Percentiles rank a stretch among this genome's conserved stretches.
phyloP scores from a whole-genome alignment of 805 yeast species.

The Candida sithepensis region DNA sequence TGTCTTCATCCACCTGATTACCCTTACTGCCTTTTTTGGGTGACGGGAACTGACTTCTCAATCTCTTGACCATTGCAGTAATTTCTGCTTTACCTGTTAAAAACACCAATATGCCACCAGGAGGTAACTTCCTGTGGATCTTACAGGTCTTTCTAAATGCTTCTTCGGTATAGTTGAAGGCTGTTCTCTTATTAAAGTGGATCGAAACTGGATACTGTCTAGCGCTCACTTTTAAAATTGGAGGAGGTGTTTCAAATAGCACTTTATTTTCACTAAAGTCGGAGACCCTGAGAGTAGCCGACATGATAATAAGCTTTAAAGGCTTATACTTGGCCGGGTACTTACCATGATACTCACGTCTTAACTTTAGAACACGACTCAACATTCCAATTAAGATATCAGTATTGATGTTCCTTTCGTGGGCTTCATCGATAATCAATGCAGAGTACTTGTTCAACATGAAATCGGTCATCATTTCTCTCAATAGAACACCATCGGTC shows the following conservation, averaged over 20 bases:
- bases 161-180: conserved; percentile 77
- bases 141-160: conserved; percentile 81
- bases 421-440: conserved; percentile 94
- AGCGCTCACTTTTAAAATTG: conserved; percentile 84
- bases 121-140: conserved; percentile 82
- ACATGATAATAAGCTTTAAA: conserved; percentile 86
- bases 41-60: conserved; percentile 67
- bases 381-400: conserved; percentile 94
- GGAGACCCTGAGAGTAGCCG: conserved; percentile 91
- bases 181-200: conserved; percentile 82
- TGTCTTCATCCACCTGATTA: conserved; percentile 30
- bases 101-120: conserved; percentile 89
- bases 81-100: conserved; percentile 96
- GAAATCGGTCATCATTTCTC: conserved; percentile 92
- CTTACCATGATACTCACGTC: conserved; percentile 50
- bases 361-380: conserved; percentile 75
- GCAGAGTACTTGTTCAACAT: conserved; percentile 78
- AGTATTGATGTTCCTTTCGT: conserved; percentile 93
- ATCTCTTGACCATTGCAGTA: conserved; percentile 62
- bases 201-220: conserved; percentile 91
- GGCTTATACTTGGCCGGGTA: conserved; percentile 52
- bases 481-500: conserved; percentile 91
- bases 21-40: conserved; percentile 23
- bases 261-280: conserved; percentile 83
- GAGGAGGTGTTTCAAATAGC: conserved; percentile 74